A percentile compares a stretch with the other conserved stretches of the same genome.
These are phyloP conservation scores for Jacaranda mimosifolia DNA, from an alignment of 257 asterid genomes.

Conservation along the genomic window DNA sequence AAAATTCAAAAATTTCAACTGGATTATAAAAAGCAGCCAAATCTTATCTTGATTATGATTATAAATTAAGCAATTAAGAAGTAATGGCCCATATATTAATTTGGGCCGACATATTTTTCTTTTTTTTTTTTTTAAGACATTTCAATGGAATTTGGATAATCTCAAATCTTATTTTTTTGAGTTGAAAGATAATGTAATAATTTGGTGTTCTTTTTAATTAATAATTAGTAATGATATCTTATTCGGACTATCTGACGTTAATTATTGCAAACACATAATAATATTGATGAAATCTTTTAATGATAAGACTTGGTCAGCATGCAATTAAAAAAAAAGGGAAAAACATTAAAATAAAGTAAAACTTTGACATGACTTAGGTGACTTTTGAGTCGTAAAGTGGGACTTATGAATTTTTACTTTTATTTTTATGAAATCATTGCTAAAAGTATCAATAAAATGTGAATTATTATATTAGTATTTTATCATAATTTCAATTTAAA, in stretches of 20 bases:
- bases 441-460: neutral
- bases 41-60: constrained; percentile 18
- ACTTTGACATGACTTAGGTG: neutral
- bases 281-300: neutral
- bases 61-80: neutral
- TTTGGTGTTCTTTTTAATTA: too few relatives aligned
- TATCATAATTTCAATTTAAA: neutral
- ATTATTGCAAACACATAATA: too few relatives aligned
- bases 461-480: neutral
- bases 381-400: neutral
- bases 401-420: neutral
- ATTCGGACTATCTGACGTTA: too few relatives aligned
- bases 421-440: neutral
- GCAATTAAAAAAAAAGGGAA: too few relatives aligned
- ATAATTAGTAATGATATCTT: too few relatives aligned
- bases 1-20: constrained; percentile 25
- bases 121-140: neutral
- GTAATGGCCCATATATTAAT: neutral
- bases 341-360: neutral
- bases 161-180: too few relatives aligned
- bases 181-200: too few relatives aligned
- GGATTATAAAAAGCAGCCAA: constrained; percentile 2
- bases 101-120: neutral
- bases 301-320: neutral
- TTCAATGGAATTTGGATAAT: too few relatives aligned